Evolutionary conservation across 2,329 filamentous ascomycete species (phyloP), one percentile per base, ranked within the genome.

Genomic region (Fusarium graminum): DNA sequence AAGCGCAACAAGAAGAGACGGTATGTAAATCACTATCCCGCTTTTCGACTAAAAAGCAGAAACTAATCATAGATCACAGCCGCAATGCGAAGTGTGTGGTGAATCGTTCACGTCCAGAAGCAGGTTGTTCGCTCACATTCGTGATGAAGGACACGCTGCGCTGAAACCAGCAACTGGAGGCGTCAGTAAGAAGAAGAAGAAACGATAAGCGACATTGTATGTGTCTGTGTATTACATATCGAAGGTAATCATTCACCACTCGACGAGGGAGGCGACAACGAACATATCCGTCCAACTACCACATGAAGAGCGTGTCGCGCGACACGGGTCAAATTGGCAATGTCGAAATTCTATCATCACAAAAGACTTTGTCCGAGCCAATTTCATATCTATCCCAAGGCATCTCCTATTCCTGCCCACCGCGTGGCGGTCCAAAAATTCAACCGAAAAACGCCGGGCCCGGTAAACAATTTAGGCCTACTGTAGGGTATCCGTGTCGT

Each of bases 111-210:
- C 86, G 0, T 92, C 90, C 2, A 90, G 88, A 68, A 90, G 86
- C 7, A 88, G 88, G 67, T 78, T 96, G 17, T 94, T 94, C 75
- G 81, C 85, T 51, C 93, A 96, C 76, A 83, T 95, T 58, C 86
- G 87, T 63, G 85, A 88, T 11, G 78, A 86, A 17, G 80, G 80
- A 11, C 92, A 95, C 79, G 90, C 89, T 7, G 85, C 87, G 29
- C 80, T 68, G 74, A 65, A 58, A 52, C 30, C 44, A 59, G 47
- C 29, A 16, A 43, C 58, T n/a, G 52, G 29, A 5, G 59, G 72
- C 4, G 66, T 22, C 22, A 22, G 22, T 22, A 22, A 70, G 32
- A 81, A 77, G 66, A 82, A 79, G 59, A 78, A 78, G 61, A 80
- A 78, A 70, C 70, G 73, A 58, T 79, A 25, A 55, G 13, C 22